These are phyloP conservation scores for Neurospora discreta DNA, from an alignment of 495 filamentous ascomycete species.

Conservation along the genomic window DNA sequence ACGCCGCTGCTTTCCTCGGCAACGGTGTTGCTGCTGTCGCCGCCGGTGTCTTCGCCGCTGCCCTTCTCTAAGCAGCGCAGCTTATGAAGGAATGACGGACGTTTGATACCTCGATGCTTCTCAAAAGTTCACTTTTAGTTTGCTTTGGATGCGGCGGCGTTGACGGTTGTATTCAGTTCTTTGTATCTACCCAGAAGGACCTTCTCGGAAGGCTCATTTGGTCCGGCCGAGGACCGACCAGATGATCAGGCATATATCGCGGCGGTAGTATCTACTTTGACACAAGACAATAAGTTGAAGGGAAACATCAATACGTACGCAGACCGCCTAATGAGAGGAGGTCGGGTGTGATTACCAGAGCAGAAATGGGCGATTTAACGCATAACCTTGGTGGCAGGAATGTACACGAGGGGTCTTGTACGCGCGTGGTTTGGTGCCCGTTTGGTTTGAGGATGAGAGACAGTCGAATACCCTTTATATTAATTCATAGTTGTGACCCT, in stretches of 20 bases:
- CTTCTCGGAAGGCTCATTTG: conserved; percentile 19
- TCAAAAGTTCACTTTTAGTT: neutral
- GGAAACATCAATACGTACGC: neutral
- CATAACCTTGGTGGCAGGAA: neutral
- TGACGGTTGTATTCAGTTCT: conserved; percentile 17
- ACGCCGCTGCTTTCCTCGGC: conserved; percentile 13
- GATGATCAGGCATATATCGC: neutral
- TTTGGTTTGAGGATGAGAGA: neutral
- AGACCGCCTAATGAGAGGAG: neutral
- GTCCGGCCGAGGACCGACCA: neutral
- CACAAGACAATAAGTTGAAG: neutral
- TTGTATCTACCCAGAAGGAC: conserved; percentile 17
- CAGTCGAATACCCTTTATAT: neutral
- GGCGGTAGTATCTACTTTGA: neutral
- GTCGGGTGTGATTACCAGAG: neutral
- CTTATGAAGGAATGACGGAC: neutral
- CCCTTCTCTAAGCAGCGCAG: conserved; percentile 15
- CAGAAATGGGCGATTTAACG: neutral
- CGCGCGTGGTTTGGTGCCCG: neutral
- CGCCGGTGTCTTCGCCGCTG: conserved; percentile 24
- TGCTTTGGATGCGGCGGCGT: conserved; percentile 6
- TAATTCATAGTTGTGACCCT: neutral
- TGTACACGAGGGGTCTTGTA: neutral
- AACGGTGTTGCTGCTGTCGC: conserved; percentile 21
- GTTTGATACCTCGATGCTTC: neutral